Evolutionary conservation across 2,329 filamentous ascomycete genomes (phyloP).

Genomic region (Tricladium varicosporioides): DNA sequence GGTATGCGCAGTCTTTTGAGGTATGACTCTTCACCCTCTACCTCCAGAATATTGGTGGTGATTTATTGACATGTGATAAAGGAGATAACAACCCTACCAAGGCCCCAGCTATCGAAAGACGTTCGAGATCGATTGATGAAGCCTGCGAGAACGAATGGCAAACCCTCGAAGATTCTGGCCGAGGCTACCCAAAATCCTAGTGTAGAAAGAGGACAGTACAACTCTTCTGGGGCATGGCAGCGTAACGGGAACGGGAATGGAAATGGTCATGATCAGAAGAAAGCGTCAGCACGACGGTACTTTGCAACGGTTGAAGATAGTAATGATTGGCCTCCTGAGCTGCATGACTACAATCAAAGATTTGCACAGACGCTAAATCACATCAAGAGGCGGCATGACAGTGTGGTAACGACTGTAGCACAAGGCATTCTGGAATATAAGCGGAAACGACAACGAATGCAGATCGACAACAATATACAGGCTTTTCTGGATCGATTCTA

Average conservation of each 20-base stretch:
- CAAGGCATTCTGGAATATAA: constrained; percentile 99
- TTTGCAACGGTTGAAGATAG: constrained; percentile 90
- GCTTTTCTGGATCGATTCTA: constrained; percentile 98
- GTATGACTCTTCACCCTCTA: constrained; percentile 45
- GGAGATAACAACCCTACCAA: constrained; percentile 88
- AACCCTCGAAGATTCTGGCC: constrained; percentile 65
- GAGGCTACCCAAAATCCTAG: constrained; percentile 90
- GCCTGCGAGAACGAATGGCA: constrained; percentile 54
- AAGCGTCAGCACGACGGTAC: constrained; percentile 66
- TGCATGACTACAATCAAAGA: constrained; percentile 89
- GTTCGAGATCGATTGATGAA: constrained; percentile 76
- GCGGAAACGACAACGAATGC: constrained; percentile 91
- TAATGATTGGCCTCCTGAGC: constrained; percentile 87
- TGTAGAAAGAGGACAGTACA: constrained; percentile 79
- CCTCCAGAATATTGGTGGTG: not conserved
- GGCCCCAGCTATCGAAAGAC: constrained; percentile 73
- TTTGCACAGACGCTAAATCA: constrained; percentile 87
- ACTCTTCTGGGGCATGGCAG: constrained; percentile 48
- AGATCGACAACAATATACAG: constrained; percentile 97
- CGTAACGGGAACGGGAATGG: constrained; percentile 41
- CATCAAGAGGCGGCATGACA: constrained; percentile 94
- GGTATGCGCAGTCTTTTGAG: constrained; percentile 99
- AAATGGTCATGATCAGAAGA: constrained; percentile 45
- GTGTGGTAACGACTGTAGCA: constrained; percentile 96
- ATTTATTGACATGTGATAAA: constrained; percentile 40